phyloP scores from a whole-genome alignment of 2,329 filamentous ascomycete species.

The Colletotrichum echinochloae region DNA sequence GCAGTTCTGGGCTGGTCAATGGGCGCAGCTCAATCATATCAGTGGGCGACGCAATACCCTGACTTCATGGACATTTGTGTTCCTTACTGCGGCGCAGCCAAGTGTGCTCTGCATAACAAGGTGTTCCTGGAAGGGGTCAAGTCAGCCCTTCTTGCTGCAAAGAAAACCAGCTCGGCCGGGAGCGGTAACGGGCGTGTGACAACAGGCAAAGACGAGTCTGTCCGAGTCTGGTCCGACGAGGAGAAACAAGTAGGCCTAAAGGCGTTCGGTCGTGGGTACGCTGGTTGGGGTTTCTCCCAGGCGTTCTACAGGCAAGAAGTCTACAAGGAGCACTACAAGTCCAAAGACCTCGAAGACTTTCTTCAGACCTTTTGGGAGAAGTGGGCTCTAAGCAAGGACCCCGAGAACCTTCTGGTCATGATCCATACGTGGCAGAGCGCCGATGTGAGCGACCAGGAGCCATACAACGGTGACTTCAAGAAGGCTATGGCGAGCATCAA shows the following conservation, averaged over 20 bases:
- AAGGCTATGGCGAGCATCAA: constrained; percentile 77
- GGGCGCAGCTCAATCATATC: constrained; percentile 66
- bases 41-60: constrained; percentile 63
- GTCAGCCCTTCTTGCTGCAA: constrained; percentile 57
- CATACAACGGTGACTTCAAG: constrained; percentile 75
- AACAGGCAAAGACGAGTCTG: constrained; percentile 36
- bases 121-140: constrained; percentile 67
- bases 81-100: constrained; percentile 63
- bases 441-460: constrained; percentile 76
- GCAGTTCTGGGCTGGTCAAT: constrained; percentile 68
- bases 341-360: constrained; percentile 74
- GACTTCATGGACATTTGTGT: constrained; percentile 60
- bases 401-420: constrained; percentile 81
- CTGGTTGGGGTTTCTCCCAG: constrained; percentile 85
- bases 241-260: constrained; percentile 63
- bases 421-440: constrained; percentile 82
- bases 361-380: constrained; percentile 81
- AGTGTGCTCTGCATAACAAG: constrained; percentile 64
- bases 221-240: constrained; percentile 55
- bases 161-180: constrained; percentile 63
- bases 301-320: constrained; percentile 80
- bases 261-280: constrained; percentile 80
- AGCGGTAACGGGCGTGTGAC: constrained; percentile 48
- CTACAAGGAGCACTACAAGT: constrained; percentile 60
- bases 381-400: constrained; percentile 80